phyloP scores from a whole-genome alignment of 2,329 filamentous ascomycete genomes.

The Epichloe coenophiala region DNA sequence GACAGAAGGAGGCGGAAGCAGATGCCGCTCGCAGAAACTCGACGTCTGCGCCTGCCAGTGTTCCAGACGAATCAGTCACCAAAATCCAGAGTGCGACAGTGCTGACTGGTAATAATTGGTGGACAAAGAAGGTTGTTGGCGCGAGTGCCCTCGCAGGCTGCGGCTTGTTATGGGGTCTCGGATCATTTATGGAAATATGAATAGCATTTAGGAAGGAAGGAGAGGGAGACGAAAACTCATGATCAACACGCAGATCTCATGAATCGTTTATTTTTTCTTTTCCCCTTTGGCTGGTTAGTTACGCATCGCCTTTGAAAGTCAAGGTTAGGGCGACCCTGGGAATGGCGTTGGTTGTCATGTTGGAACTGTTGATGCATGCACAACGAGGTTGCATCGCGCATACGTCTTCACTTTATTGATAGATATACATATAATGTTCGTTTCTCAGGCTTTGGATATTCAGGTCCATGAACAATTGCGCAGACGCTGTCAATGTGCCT shows the following conservation, averaged over 20 bases:
- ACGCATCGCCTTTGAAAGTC: too few species aligned
- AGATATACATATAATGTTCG: too few species aligned
- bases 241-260: too few species aligned
- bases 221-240: too few species aligned
- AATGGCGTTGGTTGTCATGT: not conserved
- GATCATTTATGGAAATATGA: conserved; percentile 34
- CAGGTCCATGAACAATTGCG: too few species aligned
- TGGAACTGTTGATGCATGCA: not conserved
- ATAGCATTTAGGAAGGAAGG: not conserved
- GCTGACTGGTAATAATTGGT: conserved; percentile 52
- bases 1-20: conserved; percentile 32
- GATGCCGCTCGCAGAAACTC: conserved; percentile 18
- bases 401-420: not conserved
- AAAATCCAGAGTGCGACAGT: conserved; percentile 36
- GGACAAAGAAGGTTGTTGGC: conserved; percentile 51
- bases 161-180: conserved; percentile 43
- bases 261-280: not conserved
- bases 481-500: too few species aligned
- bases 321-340: too few species aligned
- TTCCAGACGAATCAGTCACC: conserved; percentile 14
- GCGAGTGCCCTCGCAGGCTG: conserved; percentile 49
- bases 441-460: too few species aligned
- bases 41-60: conserved; percentile 16
- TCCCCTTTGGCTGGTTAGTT: too few species aligned
- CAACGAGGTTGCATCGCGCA: not conserved